A percentile compares a stretch with the other conserved stretches of the same genome.
Conservation (phyloP, 495 filamentous ascomycete genomes). For the Podospora bellae-mahoneyi region DNA sequence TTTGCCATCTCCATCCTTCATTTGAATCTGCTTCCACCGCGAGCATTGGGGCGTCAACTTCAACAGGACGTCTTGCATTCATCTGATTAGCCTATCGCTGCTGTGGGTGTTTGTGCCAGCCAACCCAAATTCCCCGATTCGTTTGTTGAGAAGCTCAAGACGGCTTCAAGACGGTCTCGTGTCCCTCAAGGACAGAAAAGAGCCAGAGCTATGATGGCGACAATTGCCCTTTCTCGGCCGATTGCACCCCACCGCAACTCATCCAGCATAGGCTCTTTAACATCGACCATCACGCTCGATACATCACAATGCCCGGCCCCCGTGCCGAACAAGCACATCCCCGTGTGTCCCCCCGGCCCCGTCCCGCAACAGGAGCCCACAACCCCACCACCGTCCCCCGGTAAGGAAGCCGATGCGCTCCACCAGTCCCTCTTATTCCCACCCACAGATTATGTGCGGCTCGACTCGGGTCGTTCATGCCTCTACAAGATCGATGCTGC, state of each 20-base stretch:
- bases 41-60: not conserved
- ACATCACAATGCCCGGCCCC: slow-evolving; percentile 46
- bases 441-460: slow-evolving; percentile 56
- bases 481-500: slow-evolving; percentile 71
- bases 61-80: not conserved
- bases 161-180: not conserved
- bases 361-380: slow-evolving; percentile 56
- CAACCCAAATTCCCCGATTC: not conserved
- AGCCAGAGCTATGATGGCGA: slow-evolving; percentile 41
- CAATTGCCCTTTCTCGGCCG: slow-evolving; percentile 52
- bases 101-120: not conserved
- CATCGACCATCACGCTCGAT: slow-evolving; percentile 51
- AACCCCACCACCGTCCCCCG: slow-evolving; percentile 65
- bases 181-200: not conserved
- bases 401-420: slow-evolving; percentile 46
- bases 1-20: not conserved
- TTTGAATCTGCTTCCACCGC: not conserved
- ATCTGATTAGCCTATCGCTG: not conserved
- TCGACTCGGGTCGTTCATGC: slow-evolving; percentile 55
- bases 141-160: not conserved
- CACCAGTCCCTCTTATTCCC: slow-evolving; percentile 69
- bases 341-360: slow-evolving; percentile 76
- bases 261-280: slow-evolving; percentile 46
- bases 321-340: slow-evolving; percentile 88
- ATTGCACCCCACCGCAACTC: slow-evolving; percentile 47